Evolutionary conservation across 768 basidiomycete genomes (phyloP), one percentile per base, ranked within the genome.

Genomic region (Pleurotus eryngii): DNA sequence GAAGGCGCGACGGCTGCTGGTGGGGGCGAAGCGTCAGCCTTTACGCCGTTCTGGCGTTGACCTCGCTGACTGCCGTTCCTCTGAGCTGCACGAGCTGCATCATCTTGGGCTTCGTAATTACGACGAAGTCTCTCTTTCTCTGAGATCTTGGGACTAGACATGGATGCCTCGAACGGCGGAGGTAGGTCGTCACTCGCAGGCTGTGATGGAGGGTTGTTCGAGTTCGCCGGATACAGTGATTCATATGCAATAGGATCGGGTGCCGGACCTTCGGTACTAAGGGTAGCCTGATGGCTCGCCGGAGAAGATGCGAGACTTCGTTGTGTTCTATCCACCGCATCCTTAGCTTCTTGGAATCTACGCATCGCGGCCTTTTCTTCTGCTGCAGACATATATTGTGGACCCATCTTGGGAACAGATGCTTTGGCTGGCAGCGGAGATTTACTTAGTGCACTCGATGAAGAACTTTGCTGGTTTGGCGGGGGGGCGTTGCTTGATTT

Each of bases 111-210:
- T 59, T 87, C 90, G 60, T 81, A 89, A 14, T 78, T 80, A 35
- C 79, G 74, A 43, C 86, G 80, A 56, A 91, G 60, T 18, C 78
- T 73, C 64, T 90, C 90, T 68, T 93, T 93, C 68, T 93, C 91
- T 5, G 80, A 72, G 14, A 79, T 63, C 43, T 59, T 70, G 53
- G 67, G 76, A 63, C 65, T 72, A 65, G 40, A 65, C 62, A 67
- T 69, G 4, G 70, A 48, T 18, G 49, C 35, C 15, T 82, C 80
- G 61, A 85, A 85, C 1, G 85, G 76, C 4, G 86, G 85, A 5
- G 84, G 84, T 45, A 76, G 65, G 35, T 76, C 77, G 38, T 63
- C 66, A 46, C 68, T 74, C 4, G 71, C 63, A 18, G 62, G 58
- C 57, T 61, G 66, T 12, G 71, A 64, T n/a, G 69, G 66, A 9